Evolutionary conservation across 148 eudicot genomes (phyloP), one percentile per base, ranked within the genome.

Genomic region (Diospyros kaki): DNA sequence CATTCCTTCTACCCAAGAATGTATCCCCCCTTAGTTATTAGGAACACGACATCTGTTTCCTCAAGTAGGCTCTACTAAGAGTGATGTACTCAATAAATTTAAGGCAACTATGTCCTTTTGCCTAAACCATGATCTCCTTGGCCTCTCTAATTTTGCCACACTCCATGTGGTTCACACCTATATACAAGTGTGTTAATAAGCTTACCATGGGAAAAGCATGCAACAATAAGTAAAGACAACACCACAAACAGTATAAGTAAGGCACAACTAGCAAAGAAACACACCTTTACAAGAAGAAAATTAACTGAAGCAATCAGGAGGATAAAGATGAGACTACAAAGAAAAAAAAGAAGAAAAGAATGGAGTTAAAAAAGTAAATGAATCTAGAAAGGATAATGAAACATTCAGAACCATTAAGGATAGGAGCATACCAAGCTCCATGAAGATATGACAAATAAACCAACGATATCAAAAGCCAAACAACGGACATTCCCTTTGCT

Each of bases 241-340:
- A 64, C 6, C 28, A 44, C 41, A 12, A 43, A 28, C 28, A 38
- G 17, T 8, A 61, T 28, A 12, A 50, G 15, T 51, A 28, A 28
- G 51, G 52, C 55, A 17, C 51, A 18, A 50, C 17, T 55, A 9
- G 44, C 28, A 6, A 45, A 68, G 41, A 61, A 13, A 39, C 85
- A 73, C 75, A 92, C 98, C 96, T 94, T 94, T 54, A 92, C 93
- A 18, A 94, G 86, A 83, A 94, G 84, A 76, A 83, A 94, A 81
- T 94, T 94, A 67, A 81, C 77, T 68, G 89, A 82, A 76, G 95
- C 92, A 73, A 92, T 94, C 60, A 78, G 56, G 13, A 92, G 50
- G 73, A 92, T 80, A 82, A 86, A 92, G 67, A 94, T 59, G 76
- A 84, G 41, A 78, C 98, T 94, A 87, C 86, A 89, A 62, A 45